Base-by-base conservation (phyloP, 805 yeast species). In the Cyberlindnera maritima region DNA sequence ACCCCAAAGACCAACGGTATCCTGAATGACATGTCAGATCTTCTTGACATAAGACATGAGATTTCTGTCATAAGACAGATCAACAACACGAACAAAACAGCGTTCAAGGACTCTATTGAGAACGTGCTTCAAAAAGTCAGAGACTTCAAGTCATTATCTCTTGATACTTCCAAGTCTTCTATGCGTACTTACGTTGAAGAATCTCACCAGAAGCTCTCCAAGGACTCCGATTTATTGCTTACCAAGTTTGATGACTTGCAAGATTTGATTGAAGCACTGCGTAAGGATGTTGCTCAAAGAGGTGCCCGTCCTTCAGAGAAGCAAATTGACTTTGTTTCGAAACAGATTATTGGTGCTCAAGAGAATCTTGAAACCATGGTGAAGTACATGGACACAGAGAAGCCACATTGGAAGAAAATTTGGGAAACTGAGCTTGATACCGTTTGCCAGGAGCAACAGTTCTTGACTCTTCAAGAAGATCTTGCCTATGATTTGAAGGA, bases 381-480 rank as follows among this genome's bases (percentile, higher is more conserved):
- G n/a, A 67, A 67, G 4, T 89, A 79, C 58, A 83, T 94, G 34
- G 58, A 65, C 1, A 70, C 71, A 4, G 98, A 90, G 60, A 86
- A 86, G 54, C 83, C 90, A 7, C 81, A 80, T 28, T 90, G 98
- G 96, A 87, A 88, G 61, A 79, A 79, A 55, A 83, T 88, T 9
- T 92, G 99, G 97, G 97, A 91, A 61, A 71, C 83, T 5, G 97
- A 90, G 61, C 75, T 94, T 46, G 94, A 89, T 50, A 83, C 84
- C 32, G 92, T 94, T 13, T 85, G 96, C 54, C 96, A 89, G 59
- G 97, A 91, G 60, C 98, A 94, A 64, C 95, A 92, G 55, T 89
- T 89, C 63, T 81, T 91, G 67, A 87, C 87, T 46, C 75, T 89
- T 17, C 97, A 92, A 64, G 97, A 89, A 58, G 96, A 88, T 50